Percentiles rank a stretch among this genome's conserved stretches.
Evolutionary conservation across 129 eudicot species (phyloP).

Genomic region (Erigeron canadensis): DNA sequence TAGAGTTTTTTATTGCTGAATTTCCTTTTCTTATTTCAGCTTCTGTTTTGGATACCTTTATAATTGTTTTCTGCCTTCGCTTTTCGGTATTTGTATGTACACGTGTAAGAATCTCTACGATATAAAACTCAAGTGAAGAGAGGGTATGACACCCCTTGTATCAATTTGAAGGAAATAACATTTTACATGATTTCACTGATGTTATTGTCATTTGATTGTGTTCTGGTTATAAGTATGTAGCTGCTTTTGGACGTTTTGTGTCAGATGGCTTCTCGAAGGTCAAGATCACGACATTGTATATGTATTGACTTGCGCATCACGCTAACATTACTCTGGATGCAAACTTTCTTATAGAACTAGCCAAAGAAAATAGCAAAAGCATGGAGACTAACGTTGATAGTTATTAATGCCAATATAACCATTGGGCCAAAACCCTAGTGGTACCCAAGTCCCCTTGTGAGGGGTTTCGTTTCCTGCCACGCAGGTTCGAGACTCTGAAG

Average conservation of each 20-base stretch:
- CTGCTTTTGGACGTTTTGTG: background rate
- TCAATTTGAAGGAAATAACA: conserved; percentile 27
- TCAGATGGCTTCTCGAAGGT: too few relatives aligned
- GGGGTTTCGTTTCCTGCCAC: too few relatives aligned
- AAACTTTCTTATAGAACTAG: too few relatives aligned
- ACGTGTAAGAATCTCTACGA: conserved; percentile 31
- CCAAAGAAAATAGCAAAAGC: too few relatives aligned
- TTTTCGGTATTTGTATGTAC: conserved; percentile 28
- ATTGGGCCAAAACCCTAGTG: too few relatives aligned
- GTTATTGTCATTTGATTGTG: background rate
- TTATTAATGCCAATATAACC: too few relatives aligned
- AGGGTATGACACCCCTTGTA: conserved; percentile 17
- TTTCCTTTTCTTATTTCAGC: conserved; percentile 15
- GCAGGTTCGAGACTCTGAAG: too few relatives aligned
- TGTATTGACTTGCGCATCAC: too few relatives aligned
- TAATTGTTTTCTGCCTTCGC: conserved; percentile 17
- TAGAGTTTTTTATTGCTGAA: conserved; percentile 31
- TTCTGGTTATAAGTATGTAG: background rate
- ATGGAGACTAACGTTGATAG: too few relatives aligned
- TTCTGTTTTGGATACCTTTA: conserved; percentile 21
- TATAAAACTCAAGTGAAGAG: conserved; percentile 7
- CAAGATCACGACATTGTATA: too few relatives aligned
- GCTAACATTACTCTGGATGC: too few relatives aligned
- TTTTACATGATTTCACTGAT: conserved; percentile 25
- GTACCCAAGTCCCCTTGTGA: too few relatives aligned